Percentiles rank a stretch among this genome's conserved stretches.
Evolutionary conservation across 2,329 filamentous ascomycete species (phyloP).

Genomic region (Verticillium nubilum): DNA sequence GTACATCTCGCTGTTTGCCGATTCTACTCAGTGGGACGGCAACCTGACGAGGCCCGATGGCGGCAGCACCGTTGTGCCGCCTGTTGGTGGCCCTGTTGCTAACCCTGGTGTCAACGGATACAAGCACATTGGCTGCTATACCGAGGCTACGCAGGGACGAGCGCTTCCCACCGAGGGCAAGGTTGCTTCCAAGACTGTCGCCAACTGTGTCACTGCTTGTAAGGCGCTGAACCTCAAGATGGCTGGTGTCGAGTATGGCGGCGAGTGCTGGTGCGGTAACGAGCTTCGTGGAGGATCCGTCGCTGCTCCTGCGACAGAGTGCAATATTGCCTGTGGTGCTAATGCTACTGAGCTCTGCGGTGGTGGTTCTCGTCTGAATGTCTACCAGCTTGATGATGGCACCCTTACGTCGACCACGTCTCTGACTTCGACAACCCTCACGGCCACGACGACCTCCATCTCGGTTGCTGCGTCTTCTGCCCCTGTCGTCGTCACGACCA

Average conservation of each 20-base stretch:
- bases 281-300: conserved; percentile 18
- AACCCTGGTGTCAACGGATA: conserved; percentile 28
- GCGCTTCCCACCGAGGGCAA: conserved; percentile 16
- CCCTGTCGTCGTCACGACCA: conserved; percentile 3
- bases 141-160: conserved; percentile 21
- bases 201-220: conserved; percentile 16
- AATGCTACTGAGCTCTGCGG: conserved; percentile 29
- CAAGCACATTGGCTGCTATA: conserved; percentile 23
- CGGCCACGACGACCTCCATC: not conserved
- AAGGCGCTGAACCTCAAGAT: conserved; percentile 16
- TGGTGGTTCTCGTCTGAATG: conserved; percentile 24
- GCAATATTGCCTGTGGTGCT: conserved; percentile 26
- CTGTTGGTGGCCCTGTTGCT: conserved; percentile 17
- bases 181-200: not conserved
- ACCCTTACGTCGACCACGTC: not conserved
- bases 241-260: conserved; percentile 29
- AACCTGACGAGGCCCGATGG: conserved; percentile 14
- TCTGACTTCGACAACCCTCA: too few species aligned
- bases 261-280: conserved; percentile 32
- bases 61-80: conserved; percentile 5
- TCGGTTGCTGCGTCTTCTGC: not conserved
- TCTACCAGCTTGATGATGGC: conserved; percentile 20
- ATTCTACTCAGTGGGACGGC: conserved; percentile 19
- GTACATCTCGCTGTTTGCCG: conserved; percentile 43
- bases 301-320: conserved; percentile 21